A percentile compares a stretch with the other conserved stretches of the same genome.
Conservation (phyloP, 2,329 filamentous ascomycete species). For the Triangularia setosa region DNA sequence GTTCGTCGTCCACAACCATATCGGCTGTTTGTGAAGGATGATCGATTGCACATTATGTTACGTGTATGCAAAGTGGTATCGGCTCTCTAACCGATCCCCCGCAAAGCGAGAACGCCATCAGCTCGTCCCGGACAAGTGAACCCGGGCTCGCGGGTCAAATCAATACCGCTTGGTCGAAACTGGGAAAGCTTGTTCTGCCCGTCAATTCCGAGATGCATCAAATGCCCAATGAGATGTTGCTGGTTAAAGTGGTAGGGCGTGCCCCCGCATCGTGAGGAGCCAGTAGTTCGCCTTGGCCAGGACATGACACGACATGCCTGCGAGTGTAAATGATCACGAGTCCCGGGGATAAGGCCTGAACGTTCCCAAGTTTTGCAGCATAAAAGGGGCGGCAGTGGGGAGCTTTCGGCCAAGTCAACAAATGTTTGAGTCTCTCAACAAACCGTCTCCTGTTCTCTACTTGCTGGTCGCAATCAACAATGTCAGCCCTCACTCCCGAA, state of each 20-base stretch:
- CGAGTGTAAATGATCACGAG: constrained; percentile 12
- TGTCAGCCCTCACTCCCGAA: constrained; percentile 33
- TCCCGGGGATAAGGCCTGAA: not conserved
- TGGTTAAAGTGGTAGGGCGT: constrained; percentile 21
- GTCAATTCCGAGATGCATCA: constrained; percentile 1
- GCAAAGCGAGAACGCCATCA: not conserved
- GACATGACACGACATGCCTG: not conserved
- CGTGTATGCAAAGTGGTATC: not conserved
- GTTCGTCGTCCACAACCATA: not conserved
- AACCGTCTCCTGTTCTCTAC: not conserved
- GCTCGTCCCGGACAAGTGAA: constrained; percentile 4
- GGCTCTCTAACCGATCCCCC: not conserved
- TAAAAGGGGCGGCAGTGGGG: not conserved
- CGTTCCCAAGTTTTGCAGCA: not conserved
- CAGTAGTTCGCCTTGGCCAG: not conserved
- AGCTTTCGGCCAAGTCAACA: not conserved
- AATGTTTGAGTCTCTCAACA: not conserved
- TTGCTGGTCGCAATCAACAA: constrained; percentile 4
- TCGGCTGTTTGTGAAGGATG: not conserved
- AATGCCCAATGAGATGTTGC: constrained; percentile 19
- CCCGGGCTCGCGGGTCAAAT: constrained; percentile 15
- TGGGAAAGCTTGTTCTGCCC: constrained; percentile 12
- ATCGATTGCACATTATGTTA: not conserved
- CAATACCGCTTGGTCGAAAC: constrained; percentile 14
- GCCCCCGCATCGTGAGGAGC: constrained; percentile 19